These are phyloP conservation scores for Xylariales sp. DNA, from an alignment of 2,329 filamentous ascomycete species.

Conservation along the genomic window DNA sequence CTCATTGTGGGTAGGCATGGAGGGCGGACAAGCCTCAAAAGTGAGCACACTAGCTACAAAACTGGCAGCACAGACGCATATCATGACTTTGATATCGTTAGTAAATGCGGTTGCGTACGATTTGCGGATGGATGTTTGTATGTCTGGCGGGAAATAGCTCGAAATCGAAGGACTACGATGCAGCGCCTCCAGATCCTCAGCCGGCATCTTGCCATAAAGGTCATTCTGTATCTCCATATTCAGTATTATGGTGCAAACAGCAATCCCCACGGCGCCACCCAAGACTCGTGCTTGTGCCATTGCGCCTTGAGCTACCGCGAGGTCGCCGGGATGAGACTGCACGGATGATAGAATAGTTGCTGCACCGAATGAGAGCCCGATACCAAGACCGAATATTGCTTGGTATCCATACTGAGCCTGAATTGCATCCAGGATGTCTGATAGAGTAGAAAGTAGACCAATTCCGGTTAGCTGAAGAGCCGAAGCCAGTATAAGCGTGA, in stretches of 20 bases:
- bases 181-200: conserved; percentile 33
- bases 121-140: conserved; percentile 29
- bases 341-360: conserved; percentile 55
- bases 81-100: conserved; percentile 41
- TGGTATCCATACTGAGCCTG: conserved; percentile 50
- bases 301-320: conserved; percentile 55
- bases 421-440: conserved; percentile 24
- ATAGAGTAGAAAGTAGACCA: conserved; percentile 43
- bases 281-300: conserved; percentile 57
- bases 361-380: conserved; percentile 53
- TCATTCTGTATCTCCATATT: conserved; percentile 37
- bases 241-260: conserved; percentile 52
- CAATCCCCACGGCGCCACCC: conserved; percentile 55
- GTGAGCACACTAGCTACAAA: conserved; percentile 39
- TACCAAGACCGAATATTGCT: conserved; percentile 53
- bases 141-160: conserved; percentile 25
- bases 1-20: conserved; percentile 17
- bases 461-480: conserved; percentile 49
- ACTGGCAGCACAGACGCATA: conserved; percentile 37
- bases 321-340: conserved; percentile 41
- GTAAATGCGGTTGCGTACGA: conserved; percentile 43
- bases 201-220: conserved; percentile 30
- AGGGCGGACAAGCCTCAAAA: conserved; percentile 35
- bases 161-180: conserved; percentile 39
- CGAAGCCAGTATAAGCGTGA: conserved; percentile 44